phyloP scores from a whole-genome alignment of 1,284 basidiomycete genomes.

The Volvariella volvacea region DNA sequence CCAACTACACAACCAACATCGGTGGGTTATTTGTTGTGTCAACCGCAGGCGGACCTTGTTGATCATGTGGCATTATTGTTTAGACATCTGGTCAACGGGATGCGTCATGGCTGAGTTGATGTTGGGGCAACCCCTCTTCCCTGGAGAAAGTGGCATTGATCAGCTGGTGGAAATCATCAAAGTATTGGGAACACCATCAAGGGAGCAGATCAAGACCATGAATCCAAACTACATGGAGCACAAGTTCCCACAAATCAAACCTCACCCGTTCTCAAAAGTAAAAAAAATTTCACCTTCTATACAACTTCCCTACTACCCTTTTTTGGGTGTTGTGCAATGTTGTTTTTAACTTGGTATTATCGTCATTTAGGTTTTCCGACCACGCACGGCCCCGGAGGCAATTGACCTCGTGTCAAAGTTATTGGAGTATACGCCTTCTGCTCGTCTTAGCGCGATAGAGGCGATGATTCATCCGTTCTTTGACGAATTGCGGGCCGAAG shows the following conservation, averaged over 20 bases:
- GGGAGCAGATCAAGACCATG: slow-evolving; percentile 99
- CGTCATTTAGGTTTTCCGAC: slow-evolving; percentile 88
- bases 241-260: slow-evolving; percentile 99
- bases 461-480: slow-evolving; percentile 97
- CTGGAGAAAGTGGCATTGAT: slow-evolving; percentile 99
- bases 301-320: slow-evolving; percentile 1
- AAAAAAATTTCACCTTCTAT: slow-evolving; percentile 12
- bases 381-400: slow-evolving; percentile 92
- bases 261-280: slow-evolving; percentile 91
- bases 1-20: slow-evolving; percentile 99
- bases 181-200: slow-evolving; percentile 94
- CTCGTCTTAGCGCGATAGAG: slow-evolving; percentile 87
- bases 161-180: slow-evolving; percentile 99
- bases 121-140: slow-evolving; percentile 98
- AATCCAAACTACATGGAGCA: slow-evolving; percentile 99
- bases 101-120: slow-evolving; percentile 99
- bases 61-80: slow-evolving; percentile 10
- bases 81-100: slow-evolving; percentile 99
- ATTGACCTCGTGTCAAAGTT: slow-evolving; percentile 95
- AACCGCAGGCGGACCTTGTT: slow-evolving; percentile 4
- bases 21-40: slow-evolving; percentile 48
- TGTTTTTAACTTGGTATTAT: slow-evolving; percentile 4
- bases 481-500: slow-evolving; percentile 88
- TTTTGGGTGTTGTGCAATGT: slow-evolving; percentile 10
- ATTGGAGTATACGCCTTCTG: slow-evolving; percentile 94